These are phyloP conservation scores for Delphinella strobiligena DNA, from an alignment of 2,329 filamentous ascomycete genomes.

Conservation along the genomic window DNA sequence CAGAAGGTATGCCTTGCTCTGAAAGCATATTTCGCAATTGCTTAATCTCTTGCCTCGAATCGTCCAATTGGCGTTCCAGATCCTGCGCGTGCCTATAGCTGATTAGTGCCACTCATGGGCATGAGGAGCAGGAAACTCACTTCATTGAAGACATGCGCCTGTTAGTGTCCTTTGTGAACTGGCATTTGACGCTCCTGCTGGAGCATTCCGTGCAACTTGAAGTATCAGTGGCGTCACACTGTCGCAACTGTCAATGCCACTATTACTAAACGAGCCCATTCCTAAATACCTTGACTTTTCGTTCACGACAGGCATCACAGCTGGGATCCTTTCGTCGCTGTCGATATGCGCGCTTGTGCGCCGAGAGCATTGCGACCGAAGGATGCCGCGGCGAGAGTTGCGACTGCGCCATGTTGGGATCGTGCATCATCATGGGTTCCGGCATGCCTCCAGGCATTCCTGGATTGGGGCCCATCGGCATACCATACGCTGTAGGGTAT, in stretches of 20 bases:
- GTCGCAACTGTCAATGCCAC: conserved; percentile 9
- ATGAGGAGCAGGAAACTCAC: conserved; percentile 29
- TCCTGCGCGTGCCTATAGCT: conserved; percentile 70
- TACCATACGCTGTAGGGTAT: conserved; percentile 5
- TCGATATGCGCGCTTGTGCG: conserved; percentile 86
- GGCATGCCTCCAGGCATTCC: conserved; percentile 1
- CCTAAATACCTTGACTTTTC: conserved; percentile 50
- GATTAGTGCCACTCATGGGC: conserved; percentile 1
- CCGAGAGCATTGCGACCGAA: conserved; percentile 44
- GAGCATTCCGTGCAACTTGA: conserved; percentile 95
- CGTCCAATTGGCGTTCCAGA: conserved; percentile 78
- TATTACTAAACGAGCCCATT: not conserved
- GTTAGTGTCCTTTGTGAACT: conserved; percentile 99
- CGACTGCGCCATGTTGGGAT: conserved; percentile 4
- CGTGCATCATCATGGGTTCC: conserved; percentile 7
- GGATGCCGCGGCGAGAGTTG: conserved; percentile 28
- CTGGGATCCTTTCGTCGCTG: conserved; percentile 93
- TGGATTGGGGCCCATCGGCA: conserved; percentile 1
- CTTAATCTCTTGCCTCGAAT: conserved; percentile 67
- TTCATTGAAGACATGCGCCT: conserved; percentile 98
- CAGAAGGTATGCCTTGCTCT: conserved; percentile 17
- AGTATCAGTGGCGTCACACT: conserved; percentile 93
- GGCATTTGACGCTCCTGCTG: conserved; percentile 90
- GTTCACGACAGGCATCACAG: conserved; percentile 89
- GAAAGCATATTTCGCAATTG: conserved; percentile 55